Percentiles rank a stretch among this genome's conserved stretches.
Conservation (phyloP, 2,329 filamentous ascomycete species). For the Aureobasidium subglaciale region DNA sequence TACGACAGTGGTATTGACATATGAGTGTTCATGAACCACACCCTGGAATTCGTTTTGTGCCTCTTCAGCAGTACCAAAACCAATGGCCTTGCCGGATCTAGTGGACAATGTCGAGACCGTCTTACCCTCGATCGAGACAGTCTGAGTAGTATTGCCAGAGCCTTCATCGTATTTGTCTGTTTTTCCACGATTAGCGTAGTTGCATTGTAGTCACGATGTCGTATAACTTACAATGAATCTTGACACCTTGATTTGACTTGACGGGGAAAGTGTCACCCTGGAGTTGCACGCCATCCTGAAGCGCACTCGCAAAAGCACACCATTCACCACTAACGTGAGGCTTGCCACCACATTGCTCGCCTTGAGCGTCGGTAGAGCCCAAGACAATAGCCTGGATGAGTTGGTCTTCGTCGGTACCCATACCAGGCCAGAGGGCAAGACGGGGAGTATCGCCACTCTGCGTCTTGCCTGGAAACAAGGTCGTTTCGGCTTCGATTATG, state of each 20-base stretch:
- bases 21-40: conserved; percentile 34
- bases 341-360: conserved; percentile 1
- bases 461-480: conserved; percentile 35
- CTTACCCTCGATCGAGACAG: conserved; percentile 32
- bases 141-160: conserved; percentile 37
- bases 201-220: not conserved
- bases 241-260: not conserved
- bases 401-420: conserved; percentile 42
- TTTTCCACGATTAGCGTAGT: not conserved
- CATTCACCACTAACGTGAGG: conserved; percentile 8
- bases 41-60: conserved; percentile 36
- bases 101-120: conserved; percentile 40
- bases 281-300: conserved; percentile 5
- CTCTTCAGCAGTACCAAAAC: conserved; percentile 33
- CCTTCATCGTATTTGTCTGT: conserved; percentile 33
- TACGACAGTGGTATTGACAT: conserved; percentile 12
- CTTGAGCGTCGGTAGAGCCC: conserved; percentile 5
- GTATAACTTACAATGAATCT: not conserved
- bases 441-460: conserved; percentile 33
- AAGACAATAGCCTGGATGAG: conserved; percentile 39
- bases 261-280: conserved; percentile 1
- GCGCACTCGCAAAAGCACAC: conserved; percentile 14
- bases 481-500: conserved; percentile 40
- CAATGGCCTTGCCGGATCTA: conserved; percentile 33
- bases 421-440: conserved; percentile 42